Base-by-base conservation (phyloP, 225 moss, liverwort and hornwort genomes). In the Thuidium tamariscinum region DNA sequence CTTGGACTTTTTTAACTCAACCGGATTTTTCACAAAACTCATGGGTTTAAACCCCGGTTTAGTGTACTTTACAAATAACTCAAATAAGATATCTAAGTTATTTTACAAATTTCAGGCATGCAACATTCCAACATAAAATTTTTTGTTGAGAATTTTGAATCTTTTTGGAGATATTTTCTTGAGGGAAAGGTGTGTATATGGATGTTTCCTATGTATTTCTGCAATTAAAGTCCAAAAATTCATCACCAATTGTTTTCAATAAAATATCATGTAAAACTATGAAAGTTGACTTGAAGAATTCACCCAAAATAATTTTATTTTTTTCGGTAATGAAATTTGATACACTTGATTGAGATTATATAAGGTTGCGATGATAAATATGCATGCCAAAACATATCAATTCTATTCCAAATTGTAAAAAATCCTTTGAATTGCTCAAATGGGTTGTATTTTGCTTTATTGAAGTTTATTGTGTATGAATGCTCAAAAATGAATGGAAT, bases 101-200 rank as follows among this genome's bases (percentile, higher is more conserved):
- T n/a, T 7, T 41, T 39, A 13, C 2, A 25, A 68, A 39, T 7
- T 23, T 68, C 8, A 0, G 3, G 0, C 41, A 41, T 69, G 15
- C 4, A 0, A 69, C 8, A 7, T 1, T 0, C 8, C 0, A 41
- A 41, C 1, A 41, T 8, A 8, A 25, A 41, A 25, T 3, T 41
- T 5, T 41, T 41, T 25, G 1, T 0, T 69, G 5, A 13, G 13
- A 41, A 69, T 39, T 25, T 69, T 69, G 68, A 25, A 39, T 41
- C 14, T 69, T 14, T 69, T 4, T 1, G 25, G 23, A 41, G 25
- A 15, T 8, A 25, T 25, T 26, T 69, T 14, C 7, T 15, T 0
- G 2, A 69, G 14, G 39, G 25, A 69, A 41, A 41, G 14, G 41
- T 41, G 25, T 10, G 8, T 8, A 14, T 25, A 15, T 68, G 5